Conservation (phyloP, 768 basidiomycete genomes). For the Russula dissimulans region DNA sequence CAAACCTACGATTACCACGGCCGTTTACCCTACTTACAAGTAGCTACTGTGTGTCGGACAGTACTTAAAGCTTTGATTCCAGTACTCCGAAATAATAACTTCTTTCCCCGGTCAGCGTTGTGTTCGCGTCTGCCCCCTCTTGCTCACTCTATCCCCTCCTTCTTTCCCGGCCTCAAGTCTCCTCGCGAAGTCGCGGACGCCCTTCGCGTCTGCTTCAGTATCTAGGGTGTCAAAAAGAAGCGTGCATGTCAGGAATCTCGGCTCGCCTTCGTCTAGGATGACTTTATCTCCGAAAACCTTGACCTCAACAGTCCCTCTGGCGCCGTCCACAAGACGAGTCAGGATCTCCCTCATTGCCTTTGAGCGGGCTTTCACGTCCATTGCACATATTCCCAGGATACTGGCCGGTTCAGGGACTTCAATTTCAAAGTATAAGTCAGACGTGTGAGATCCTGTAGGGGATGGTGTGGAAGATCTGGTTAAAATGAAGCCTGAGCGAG, state of each 20-base stretch:
- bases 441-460: slow-evolving; percentile 54
- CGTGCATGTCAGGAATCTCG: background rate
- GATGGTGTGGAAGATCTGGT: slow-evolving; percentile 69
- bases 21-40: too few relatives aligned
- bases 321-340: slow-evolving; percentile 77
- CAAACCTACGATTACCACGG: too few relatives aligned
- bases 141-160: too few relatives aligned
- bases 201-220: too few relatives aligned
- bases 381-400: slow-evolving; percentile 84
- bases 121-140: too few relatives aligned
- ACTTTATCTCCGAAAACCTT: slow-evolving; percentile 99
- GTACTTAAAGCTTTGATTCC: too few relatives aligned
- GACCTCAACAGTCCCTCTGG: slow-evolving; percentile 78
- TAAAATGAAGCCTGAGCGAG: slow-evolving; percentile 50
- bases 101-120: too few relatives aligned
- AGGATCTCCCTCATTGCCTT: slow-evolving; percentile 96
- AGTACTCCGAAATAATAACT: too few relatives aligned
- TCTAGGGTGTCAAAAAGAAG: background rate
- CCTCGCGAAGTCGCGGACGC: too few relatives aligned
- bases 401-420: slow-evolving; percentile 42
- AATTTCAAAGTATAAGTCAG: slow-evolving; percentile 30
- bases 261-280: slow-evolving; percentile 88
- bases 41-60: too few relatives aligned
- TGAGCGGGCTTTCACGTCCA: slow-evolving; percentile 93
- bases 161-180: too few relatives aligned